Percentiles rank a stretch among this genome's conserved stretches.
phyloP scores from a whole-genome alignment of 768 basidiomycete genomes.

The Suillus ampliporus region DNA sequence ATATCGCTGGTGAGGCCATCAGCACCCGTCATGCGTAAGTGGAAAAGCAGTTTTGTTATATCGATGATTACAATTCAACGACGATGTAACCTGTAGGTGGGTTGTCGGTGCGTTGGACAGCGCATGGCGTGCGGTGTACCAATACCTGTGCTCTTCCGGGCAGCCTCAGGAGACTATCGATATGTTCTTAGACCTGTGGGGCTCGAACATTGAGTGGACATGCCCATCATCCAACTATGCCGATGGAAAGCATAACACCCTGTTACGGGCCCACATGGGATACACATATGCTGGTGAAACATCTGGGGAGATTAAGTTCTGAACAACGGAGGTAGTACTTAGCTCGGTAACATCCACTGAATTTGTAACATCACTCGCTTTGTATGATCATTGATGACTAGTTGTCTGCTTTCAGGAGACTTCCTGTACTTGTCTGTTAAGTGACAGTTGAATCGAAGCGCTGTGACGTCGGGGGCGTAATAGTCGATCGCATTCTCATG shows the following conservation, averaged over 20 bases:
- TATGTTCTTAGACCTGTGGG: conserved; percentile 35
- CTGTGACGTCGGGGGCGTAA: too few relatives aligned
- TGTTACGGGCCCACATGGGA: conserved; percentile 2
- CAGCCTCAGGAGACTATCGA: conserved; percentile 13
- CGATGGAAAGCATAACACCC: not conserved
- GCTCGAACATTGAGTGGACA: conserved; percentile 37
- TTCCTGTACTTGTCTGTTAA: too few relatives aligned
- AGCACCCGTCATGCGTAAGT: conserved; percentile 41
- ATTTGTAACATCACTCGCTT: not conserved
- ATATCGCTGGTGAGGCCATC: conserved; percentile 44
- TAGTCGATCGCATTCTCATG: too few relatives aligned
- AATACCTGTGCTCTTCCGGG: conserved; percentile 24
- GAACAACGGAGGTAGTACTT: not conserved
- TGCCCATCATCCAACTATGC: conserved; percentile 1
- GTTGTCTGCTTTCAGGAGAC: not conserved
- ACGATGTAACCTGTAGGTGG: conserved; percentile 32
- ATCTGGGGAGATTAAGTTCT: conserved; percentile 3
- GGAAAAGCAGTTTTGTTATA: not conserved
- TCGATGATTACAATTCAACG: not conserved
- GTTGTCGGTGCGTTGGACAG: conserved; percentile 46
- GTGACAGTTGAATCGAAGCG: too few relatives aligned
- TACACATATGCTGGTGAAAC: conserved; percentile 3
- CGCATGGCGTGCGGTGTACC: conserved; percentile 39
- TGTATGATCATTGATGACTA: not conserved
- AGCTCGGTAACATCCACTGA: not conserved